Base-by-base conservation (phyloP, 2,329 filamentous ascomycete species). In the Colletotrichum chrysophilum region DNA sequence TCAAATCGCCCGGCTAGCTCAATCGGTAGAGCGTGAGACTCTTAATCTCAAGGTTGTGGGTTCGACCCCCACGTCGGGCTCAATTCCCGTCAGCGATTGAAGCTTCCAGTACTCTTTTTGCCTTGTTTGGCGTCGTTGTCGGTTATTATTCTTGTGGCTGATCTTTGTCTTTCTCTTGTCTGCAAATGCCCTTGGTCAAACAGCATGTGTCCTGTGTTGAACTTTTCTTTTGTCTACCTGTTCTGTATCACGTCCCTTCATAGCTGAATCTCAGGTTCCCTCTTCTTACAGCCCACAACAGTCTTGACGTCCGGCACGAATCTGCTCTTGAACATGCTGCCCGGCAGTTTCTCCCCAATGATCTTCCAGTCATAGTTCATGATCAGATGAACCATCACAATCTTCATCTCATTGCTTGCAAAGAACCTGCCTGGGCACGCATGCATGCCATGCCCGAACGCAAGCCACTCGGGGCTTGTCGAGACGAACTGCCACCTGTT, bases 11-110 rank as follows among this genome's bases (percentile, higher is more conserved):
- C 86, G 88, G 88, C 87, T 92, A 92, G 90, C 90, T 92, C 90
- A 92, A 92, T 92, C 90, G 90, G 90, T 93, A 93, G 91, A 93
- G 91, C 91, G 91, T 93, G 89, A 92, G 91, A 93, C 91, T 93
- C 91, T 90, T 90, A 90, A 89, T 88, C 88, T 89, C 86, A 88
- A 89, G 87, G 87, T 86, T 89, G 87, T 86, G 87, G 87, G 89
- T 90, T 89, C 87, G 87, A 88, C 74, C 76, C 76, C 73, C 73
- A 75, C 73, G 73, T 73, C 73, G 70, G 64, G 73, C 73, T 75
- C 70, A 73, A 75, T 75, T 68, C 69, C 73, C 73, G 73, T 26
- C 73, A 68, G 70, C 73, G 73, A 75, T 75, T 75, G 69, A 65
- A 48, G 64, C 69, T 60, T 38, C 12, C 38, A 62, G 66, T 70